These are phyloP conservation scores for Parathielavia appendiculata DNA, from an alignment of 495 filamentous ascomycete genomes.

Conservation along the genomic window DNA sequence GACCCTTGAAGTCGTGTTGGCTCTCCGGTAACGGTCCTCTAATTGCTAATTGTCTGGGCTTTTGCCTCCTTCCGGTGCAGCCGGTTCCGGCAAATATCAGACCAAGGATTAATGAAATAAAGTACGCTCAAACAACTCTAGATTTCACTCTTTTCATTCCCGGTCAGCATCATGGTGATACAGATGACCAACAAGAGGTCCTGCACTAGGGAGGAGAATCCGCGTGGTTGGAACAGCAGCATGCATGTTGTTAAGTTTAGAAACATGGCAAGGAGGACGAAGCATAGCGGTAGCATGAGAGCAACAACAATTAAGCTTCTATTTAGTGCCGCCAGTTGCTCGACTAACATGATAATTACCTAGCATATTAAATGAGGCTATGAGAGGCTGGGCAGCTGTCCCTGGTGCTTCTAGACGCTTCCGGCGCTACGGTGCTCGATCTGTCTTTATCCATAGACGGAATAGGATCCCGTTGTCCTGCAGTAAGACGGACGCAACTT, in stretches of 20 bases:
- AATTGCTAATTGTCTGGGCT: too few relatives aligned
- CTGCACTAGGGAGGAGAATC: neutral
- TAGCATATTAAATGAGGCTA: constrained; percentile 5
- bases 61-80: constrained; percentile 2
- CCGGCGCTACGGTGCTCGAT: neutral
- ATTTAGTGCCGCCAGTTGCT: constrained; percentile 1
- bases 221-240: neutral
- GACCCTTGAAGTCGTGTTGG: neutral
- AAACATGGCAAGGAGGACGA: neutral
- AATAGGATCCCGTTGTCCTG: constrained; percentile 4
- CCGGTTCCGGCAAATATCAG: constrained; percentile 7
- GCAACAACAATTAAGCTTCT: neutral
- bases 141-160: neutral
- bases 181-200: constrained; percentile 6
- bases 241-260: constrained; percentile 4
- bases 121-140: neutral
- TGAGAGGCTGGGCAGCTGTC: constrained; percentile 1
- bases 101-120: neutral
- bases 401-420: neutral
- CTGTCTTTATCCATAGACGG: constrained; percentile 5
- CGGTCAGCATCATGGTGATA: neutral
- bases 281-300: neutral
- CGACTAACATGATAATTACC: neutral
- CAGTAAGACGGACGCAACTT: constrained; percentile 1
- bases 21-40: neutral